Conservation (phyloP, 2,329 filamentous ascomycete genomes). For the Diaporthe vaccinii region DNA sequence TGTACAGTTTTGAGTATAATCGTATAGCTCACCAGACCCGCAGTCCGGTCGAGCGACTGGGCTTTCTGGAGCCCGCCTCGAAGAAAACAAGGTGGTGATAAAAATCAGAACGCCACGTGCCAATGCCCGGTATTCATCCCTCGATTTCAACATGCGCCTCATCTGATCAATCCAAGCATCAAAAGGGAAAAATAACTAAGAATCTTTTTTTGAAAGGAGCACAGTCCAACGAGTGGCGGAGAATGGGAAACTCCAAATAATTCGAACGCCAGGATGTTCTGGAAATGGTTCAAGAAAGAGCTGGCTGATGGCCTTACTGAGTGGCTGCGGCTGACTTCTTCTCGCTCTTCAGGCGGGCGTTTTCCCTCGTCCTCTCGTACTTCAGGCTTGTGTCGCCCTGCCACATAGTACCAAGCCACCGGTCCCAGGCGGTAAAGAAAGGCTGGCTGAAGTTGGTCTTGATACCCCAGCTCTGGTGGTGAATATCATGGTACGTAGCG, state of each 20-base stretch:
- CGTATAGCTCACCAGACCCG: neutral
- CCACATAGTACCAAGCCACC: constrained; percentile 85
- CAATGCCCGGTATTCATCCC: constrained; percentile 26
- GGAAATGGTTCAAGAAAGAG: neutral
- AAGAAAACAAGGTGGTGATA: neutral
- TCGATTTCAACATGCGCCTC: constrained; percentile 17
- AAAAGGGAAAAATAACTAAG: neutral
- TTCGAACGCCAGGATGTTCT: neutral
- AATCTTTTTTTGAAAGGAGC: constrained; percentile 1
- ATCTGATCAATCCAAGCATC: constrained; percentile 31
- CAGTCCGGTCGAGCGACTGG: neutral
- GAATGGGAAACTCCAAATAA: neutral
- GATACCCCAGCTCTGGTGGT: constrained; percentile 99
- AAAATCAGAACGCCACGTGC: constrained; percentile 32
- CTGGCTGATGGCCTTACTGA: constrained; percentile 18
- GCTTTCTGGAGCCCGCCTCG: neutral
- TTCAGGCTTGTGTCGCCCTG: constrained; percentile 68
- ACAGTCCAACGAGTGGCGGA: constrained; percentile 5
- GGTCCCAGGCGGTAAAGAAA: constrained; percentile 97
- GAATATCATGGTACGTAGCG: constrained; percentile 95
- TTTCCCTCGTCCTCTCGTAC: constrained; percentile 56
- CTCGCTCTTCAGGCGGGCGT: constrained; percentile 54
- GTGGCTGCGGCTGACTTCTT: constrained; percentile 49
- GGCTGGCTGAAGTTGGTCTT: constrained; percentile 94
- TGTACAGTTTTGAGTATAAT: constrained; percentile 19